Conservation (phyloP, 2,329 filamentous ascomycete species). For the Talaromyces sp. region DNA sequence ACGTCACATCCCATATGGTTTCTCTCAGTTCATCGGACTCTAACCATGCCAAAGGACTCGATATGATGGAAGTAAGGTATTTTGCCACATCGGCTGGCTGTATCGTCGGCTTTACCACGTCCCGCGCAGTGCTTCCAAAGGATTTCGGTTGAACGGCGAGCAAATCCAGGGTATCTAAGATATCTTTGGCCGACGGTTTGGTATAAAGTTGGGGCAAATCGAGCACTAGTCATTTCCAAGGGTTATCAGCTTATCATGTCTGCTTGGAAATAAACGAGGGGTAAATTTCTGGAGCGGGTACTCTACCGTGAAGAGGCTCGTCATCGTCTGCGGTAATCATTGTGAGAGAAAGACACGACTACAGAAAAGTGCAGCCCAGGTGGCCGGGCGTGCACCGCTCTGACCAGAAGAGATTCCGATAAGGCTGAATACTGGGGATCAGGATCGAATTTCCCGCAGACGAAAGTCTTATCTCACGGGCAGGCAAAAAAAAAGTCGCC, state of each 20-base stretch:
- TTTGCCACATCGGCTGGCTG: constrained; percentile 36
- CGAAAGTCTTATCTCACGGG: not conserved
- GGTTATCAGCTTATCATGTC: constrained; percentile 27
- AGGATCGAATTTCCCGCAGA: not conserved
- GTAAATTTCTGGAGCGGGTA: constrained; percentile 6
- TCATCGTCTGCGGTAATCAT: constrained; percentile 32
- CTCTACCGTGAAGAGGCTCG: constrained; percentile 35
- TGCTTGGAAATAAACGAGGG: constrained; percentile 13
- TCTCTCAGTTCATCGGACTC: constrained; percentile 39
- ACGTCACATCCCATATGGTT: constrained; percentile 67
- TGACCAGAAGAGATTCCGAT: not conserved
- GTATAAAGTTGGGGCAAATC: constrained; percentile 82
- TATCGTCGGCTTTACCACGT: constrained; percentile 27
- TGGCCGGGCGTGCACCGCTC: not conserved
- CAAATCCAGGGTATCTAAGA: constrained; percentile 62
- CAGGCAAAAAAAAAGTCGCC: constrained; percentile 14
- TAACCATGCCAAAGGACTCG: constrained; percentile 42
- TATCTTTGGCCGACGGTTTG: constrained; percentile 60
- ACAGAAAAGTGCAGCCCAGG: not conserved
- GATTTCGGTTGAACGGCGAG: constrained; percentile 61
- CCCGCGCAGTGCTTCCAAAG: constrained; percentile 27
- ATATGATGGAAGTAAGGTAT: constrained; percentile 45
- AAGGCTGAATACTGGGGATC: not conserved
- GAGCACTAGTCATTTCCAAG: constrained; percentile 44
- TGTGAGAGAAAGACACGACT: constrained; percentile 3